Conservation (phyloP, 2,329 filamentous ascomycete species). For the Ophiocordyceps sinensis region DNA sequence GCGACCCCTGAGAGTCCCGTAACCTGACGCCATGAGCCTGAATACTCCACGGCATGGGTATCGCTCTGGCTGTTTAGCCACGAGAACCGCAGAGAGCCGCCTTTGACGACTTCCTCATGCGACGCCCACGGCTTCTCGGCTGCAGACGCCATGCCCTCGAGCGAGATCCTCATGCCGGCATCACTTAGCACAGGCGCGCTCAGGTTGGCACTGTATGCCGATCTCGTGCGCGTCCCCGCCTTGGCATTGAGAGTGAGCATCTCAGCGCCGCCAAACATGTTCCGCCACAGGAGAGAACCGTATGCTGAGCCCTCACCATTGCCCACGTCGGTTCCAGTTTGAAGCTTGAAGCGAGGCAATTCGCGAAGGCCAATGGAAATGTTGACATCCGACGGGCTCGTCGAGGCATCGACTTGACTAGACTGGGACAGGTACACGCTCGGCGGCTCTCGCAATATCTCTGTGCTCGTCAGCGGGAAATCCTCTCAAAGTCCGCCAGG, state of each 20-base stretch:
- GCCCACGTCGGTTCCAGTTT: constrained; percentile 88
- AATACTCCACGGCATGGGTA: constrained; percentile 67
- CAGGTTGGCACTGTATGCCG: constrained; percentile 77
- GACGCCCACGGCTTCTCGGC: constrained; percentile 87
- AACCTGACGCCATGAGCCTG: constrained; percentile 73
- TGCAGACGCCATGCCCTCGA: constrained; percentile 70
- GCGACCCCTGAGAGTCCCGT: constrained; percentile 64
- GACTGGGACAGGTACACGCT: constrained; percentile 71
- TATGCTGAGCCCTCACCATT: constrained; percentile 92
- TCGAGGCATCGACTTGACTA: constrained; percentile 50
- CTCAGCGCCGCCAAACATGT: constrained; percentile 90
- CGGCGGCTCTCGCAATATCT: constrained; percentile 76
- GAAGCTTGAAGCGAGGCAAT: constrained; percentile 69
- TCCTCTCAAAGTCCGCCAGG: constrained; percentile 4
- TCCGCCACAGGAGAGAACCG: constrained; percentile 72
- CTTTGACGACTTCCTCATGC: constrained; percentile 78
- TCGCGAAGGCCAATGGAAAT: constrained; percentile 73
- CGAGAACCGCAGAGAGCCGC: constrained; percentile 59
- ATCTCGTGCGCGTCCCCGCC: constrained; percentile 77
- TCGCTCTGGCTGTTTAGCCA: constrained; percentile 55
- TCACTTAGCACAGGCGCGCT: constrained; percentile 73
- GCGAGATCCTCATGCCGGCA: constrained; percentile 62
- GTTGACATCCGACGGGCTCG: constrained; percentile 65
- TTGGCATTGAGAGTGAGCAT: constrained; percentile 77
- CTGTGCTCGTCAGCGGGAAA: constrained; percentile 27